Evolutionary conservation across 208 protist species (phyloP).

Genomic region (Crithidia fasciculata): DNA sequence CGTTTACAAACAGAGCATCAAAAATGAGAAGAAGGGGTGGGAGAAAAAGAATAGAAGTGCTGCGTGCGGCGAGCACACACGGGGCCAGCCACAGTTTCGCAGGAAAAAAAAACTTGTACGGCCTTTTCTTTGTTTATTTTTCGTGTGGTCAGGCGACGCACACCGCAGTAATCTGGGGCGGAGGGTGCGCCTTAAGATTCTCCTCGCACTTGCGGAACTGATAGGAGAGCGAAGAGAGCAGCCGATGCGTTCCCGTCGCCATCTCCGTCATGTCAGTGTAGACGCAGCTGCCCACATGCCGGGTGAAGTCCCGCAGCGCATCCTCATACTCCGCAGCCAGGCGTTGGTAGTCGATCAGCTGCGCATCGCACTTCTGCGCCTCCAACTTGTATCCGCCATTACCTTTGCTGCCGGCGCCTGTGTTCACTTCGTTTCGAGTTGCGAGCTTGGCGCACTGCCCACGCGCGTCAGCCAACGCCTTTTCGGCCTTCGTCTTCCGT

Average conservation of each 20-base stretch:
- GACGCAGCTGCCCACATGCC: slow-evolving; percentile 10
- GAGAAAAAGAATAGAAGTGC: no score
- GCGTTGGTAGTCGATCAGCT: slow-evolving; percentile 29
- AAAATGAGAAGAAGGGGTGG: no score
- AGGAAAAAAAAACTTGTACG: not conserved
- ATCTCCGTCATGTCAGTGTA: slow-evolving; percentile 32
- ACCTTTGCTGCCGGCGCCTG: no score
- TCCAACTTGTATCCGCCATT: slow-evolving; percentile 13
- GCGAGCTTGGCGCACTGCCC: slow-evolving; percentile 29
- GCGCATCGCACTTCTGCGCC: slow-evolving; percentile 18
- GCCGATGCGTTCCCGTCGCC: slow-evolving; percentile 6
- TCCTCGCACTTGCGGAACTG: slow-evolving; percentile 46
- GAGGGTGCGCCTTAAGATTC: slow-evolving; percentile 11
- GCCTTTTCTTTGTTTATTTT: not conserved
- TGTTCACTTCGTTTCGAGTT: no score
- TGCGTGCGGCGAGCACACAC: no score
- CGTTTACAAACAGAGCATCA: no score
- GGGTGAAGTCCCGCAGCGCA: slow-evolving; percentile 17
- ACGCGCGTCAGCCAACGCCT: slow-evolving; percentile 4
- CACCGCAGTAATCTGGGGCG: not conserved
- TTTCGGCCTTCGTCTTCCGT: slow-evolving; percentile 29
- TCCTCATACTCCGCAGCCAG: slow-evolving; percentile 42
- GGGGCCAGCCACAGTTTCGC: not conserved
- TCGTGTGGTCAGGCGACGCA: not conserved
- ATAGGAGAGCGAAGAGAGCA: slow-evolving; percentile 40